Conservation (phyloP, 202 grass and related monocot species). For the Zoysia matrella region DNA sequence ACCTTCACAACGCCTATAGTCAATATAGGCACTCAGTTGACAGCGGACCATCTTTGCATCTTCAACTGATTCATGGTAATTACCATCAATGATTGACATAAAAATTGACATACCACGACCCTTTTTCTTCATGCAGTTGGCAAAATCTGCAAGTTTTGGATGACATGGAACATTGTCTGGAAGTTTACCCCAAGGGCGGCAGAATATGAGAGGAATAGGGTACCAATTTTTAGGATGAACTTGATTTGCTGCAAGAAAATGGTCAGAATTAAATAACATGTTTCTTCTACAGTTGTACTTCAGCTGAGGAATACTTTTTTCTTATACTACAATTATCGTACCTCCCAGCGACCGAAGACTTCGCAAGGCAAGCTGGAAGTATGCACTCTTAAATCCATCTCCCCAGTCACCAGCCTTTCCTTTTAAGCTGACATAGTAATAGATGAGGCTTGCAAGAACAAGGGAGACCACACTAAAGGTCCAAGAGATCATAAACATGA, state of each 20-base stretch:
- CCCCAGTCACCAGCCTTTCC: conserved; percentile 98
- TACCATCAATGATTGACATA: conserved; percentile 87
- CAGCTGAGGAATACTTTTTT: conserved; percentile 16
- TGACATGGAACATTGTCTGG: conserved; percentile 91
- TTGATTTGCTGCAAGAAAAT: conserved; percentile 69
- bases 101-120: conserved; percentile 97
- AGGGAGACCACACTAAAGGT: conserved; percentile 86
- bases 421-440: conserved; percentile 96
- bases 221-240: conserved; percentile 99
- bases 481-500: conserved; percentile 98
- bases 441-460: conserved; percentile 93
- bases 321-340: conserved; percentile 30
- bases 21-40: conserved; percentile 82
- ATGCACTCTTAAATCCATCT: conserved; percentile 96
- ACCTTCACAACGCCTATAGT: conserved; percentile 84
- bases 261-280: neutral
- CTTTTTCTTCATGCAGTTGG: conserved; percentile 98
- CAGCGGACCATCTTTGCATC: conserved; percentile 72
- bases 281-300: neutral
- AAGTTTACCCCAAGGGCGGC: conserved; percentile 92
- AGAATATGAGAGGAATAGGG: conserved; percentile 94
- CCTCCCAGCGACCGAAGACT: conserved; percentile 94
- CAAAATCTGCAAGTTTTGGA: conserved; percentile 95
- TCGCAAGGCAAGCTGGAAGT: conserved; percentile 87
- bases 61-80: conserved; percentile 78